A percentile compares a stretch with the other conserved stretches of the same genome.
phyloP scores from a whole-genome alignment of 2,329 filamentous ascomycete species.

The Neurospora sp. region DNA sequence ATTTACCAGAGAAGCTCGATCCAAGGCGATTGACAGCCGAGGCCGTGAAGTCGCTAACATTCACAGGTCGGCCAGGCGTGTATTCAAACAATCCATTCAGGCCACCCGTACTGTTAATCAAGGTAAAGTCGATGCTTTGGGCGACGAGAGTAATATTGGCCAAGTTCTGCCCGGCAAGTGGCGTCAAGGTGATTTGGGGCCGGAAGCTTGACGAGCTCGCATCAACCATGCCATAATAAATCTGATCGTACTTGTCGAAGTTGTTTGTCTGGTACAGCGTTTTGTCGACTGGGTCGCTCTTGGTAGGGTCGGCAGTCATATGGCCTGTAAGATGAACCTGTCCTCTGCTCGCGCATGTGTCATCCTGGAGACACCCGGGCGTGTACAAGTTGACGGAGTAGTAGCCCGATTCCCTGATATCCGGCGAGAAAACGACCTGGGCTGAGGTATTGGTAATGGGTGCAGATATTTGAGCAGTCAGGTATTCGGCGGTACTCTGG shows the following conservation, averaged over 20 bases:
- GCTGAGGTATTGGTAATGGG: conserved; percentile 48
- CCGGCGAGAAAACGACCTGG: conserved; percentile 68
- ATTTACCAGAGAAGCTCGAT: conserved; percentile 54
- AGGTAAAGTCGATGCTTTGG: conserved; percentile 69
- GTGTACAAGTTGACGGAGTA: conserved; percentile 90
- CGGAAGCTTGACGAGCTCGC: conserved; percentile 62
- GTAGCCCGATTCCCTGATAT: conserved; percentile 80
- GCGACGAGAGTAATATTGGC: conserved; percentile 71
- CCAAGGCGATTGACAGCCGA: conserved; percentile 73
- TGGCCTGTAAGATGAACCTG: conserved; percentile 70
- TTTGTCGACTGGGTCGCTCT: conserved; percentile 40
- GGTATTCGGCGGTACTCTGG: conserved; percentile 63
- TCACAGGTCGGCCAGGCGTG: conserved; percentile 53
- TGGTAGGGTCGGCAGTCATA: conserved; percentile 43
- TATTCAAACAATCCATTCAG: conserved; percentile 90
- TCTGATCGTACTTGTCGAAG: conserved; percentile 91
- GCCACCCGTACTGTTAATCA: conserved; percentile 64
- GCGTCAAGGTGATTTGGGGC: conserved; percentile 68
- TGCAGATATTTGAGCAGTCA: conserved; percentile 54
- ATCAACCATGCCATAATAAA: conserved; percentile 81
- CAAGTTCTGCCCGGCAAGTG: conserved; percentile 52
- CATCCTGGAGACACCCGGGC: conserved; percentile 76
- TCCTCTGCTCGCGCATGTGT: conserved; percentile 65
- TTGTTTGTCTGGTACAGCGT: conserved; percentile 84
- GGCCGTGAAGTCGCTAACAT: conserved; percentile 51